A percentile compares a stretch with the other conserved stretches of the same genome.
phyloP scores from a whole-genome alignment of 805 yeast genomes.

The Myxozyma neglecta region DNA sequence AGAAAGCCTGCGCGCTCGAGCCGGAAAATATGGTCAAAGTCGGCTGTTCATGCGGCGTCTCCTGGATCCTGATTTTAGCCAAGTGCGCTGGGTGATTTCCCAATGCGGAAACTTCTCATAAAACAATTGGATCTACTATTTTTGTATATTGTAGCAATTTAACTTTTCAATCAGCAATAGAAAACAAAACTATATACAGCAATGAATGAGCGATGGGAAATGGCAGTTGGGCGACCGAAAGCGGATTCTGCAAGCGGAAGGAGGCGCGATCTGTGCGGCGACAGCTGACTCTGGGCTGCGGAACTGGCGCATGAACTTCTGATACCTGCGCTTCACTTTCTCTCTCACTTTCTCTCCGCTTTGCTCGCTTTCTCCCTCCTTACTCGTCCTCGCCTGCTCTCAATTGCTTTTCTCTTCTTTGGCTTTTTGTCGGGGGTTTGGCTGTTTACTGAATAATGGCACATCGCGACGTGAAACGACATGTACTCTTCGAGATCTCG shows the following conservation, averaged over 20 bases:
- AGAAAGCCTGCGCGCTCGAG: too few species aligned
- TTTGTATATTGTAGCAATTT: too few species aligned
- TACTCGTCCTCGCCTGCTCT: neutral
- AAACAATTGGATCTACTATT: too few species aligned
- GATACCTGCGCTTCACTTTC: neutral
- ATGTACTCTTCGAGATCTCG: constrained; percentile 87
- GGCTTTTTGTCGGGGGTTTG: neutral
- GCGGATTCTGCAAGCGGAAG: neutral
- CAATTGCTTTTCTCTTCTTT: neutral
- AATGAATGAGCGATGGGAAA: too few species aligned
- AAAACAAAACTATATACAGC: too few species aligned
- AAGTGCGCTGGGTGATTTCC: too few species aligned
- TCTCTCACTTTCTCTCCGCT: neutral
- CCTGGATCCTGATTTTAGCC: too few species aligned
- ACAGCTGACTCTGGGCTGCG: neutral
- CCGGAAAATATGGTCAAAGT: too few species aligned
- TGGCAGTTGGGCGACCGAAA: too few species aligned
- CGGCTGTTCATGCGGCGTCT: too few species aligned
- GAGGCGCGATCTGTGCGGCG: neutral
- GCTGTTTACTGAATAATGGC: constrained; percentile 11
- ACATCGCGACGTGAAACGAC: constrained; percentile 85
- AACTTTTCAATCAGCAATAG: too few species aligned
- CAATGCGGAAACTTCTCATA: too few species aligned
- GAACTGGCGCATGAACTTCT: neutral
- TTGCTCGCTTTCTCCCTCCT: neutral